A percentile compares a stretch with the other conserved stretches of the same genome.
Conservation (phyloP, 179 eudicot species). For the Spergularia azorica region DNA sequence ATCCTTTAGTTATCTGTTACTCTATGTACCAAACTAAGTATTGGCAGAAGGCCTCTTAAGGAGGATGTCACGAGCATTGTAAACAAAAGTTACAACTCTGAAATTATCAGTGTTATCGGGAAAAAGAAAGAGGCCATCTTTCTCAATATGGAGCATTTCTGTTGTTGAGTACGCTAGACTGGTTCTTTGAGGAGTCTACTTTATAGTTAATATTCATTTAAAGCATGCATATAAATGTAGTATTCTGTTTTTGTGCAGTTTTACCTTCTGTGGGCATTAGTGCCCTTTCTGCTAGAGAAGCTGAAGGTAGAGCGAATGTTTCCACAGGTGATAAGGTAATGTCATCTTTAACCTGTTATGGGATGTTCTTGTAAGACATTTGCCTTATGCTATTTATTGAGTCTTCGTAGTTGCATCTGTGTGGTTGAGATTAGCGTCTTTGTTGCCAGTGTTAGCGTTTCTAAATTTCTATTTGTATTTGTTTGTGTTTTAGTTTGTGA, state of each 20-base stretch:
- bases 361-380: not conserved
- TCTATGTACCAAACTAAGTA: no score
- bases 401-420: not conserved
- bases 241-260: constrained; percentile 42
- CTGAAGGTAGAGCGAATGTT: constrained; percentile 85
- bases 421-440: not conserved
- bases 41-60: no score
- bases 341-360: not conserved
- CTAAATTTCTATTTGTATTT: no score
- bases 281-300: constrained; percentile 94
- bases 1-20: no score
- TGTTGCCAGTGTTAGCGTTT: not conserved
- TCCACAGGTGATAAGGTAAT: constrained; percentile 85
- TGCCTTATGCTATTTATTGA: not conserved
- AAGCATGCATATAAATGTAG: constrained; percentile 9
- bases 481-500: no score
- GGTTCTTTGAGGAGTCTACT: no score
- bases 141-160: no score
- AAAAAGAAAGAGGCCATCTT: no score
- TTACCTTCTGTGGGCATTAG: constrained; percentile 88
- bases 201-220: not conserved
- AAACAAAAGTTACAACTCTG: no score
- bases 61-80: no score
- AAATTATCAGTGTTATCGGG: no score
- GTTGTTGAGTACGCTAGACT: no score